phyloP scores from a whole-genome alignment of 2,329 filamentous ascomycete genomes.

The Phyllosticta capitalensis region DNA sequence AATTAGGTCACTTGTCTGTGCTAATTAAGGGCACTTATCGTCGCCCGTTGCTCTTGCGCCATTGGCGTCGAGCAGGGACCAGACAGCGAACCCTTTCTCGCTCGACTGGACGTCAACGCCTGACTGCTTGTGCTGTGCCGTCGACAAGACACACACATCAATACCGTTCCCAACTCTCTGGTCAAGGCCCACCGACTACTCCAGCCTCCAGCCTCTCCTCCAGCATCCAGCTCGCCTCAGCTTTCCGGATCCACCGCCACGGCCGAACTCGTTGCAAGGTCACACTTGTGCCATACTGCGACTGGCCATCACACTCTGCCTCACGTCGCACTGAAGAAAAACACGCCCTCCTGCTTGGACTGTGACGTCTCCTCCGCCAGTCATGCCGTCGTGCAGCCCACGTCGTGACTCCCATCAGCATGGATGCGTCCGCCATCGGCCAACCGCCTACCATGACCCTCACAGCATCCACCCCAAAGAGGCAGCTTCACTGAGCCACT shows the following conservation, averaged over 20 bases:
- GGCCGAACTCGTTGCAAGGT: conserved; percentile 8
- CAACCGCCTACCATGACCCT: conserved; percentile 1
- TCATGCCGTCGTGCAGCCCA: conserved; percentile 26
- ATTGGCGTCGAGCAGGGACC: too few relatives aligned
- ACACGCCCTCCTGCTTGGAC: neutral
- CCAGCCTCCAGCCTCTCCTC: conserved; percentile 1
- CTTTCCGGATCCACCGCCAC: conserved; percentile 19
- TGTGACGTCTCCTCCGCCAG: conserved; percentile 15
- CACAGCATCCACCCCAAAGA: conserved; percentile 4
- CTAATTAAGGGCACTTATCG: too few relatives aligned
- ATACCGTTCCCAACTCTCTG: conserved; percentile 4
- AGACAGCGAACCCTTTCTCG: too few relatives aligned
- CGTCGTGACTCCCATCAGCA: conserved; percentile 28
- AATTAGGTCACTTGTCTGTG: neutral
- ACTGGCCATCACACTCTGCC: neutral
- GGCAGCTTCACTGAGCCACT: neutral
- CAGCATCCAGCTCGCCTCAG: conserved; percentile 19
- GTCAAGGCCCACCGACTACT: neutral
- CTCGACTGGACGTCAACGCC: too few relatives aligned
- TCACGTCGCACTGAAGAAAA: conserved; percentile 2
- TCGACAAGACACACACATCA: too few relatives aligned
- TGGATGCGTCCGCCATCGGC: neutral
- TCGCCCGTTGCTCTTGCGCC: too few relatives aligned
- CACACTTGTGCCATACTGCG: neutral
- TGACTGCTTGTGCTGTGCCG: too few relatives aligned